These are phyloP conservation scores for Pseudozyma tsukubaensis DNA, from an alignment of 1,284 basidiomycete genomes.

Conservation along the genomic window DNA sequence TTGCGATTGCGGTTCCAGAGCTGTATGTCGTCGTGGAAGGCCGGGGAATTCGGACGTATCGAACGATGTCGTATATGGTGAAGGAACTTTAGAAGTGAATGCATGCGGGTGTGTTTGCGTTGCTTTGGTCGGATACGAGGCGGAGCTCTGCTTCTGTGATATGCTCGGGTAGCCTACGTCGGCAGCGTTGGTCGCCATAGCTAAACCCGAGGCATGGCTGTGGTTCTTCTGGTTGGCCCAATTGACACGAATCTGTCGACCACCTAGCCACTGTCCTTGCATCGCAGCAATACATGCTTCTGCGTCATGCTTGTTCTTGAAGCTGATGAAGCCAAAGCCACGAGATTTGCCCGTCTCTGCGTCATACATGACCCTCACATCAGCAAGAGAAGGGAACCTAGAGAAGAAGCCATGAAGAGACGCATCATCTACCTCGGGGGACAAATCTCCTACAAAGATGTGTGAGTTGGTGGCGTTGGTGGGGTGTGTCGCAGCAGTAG, in stretches of 20 bases:
- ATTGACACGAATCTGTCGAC: conserved; percentile 96
- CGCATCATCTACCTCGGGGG: conserved; percentile 97
- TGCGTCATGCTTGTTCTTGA: conserved; percentile 95
- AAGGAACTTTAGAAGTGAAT: neutral
- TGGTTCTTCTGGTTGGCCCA: conserved; percentile 99
- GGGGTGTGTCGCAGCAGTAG: conserved; percentile 72
- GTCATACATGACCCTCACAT: conserved; percentile 99
- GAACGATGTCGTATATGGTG: conserved; percentile 14
- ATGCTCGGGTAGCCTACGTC: neutral
- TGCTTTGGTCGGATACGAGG: conserved; percentile 1
- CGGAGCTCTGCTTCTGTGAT: neutral
- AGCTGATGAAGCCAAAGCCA: conserved; percentile 91
- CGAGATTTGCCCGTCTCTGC: conserved; percentile 98
- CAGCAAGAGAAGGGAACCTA: conserved; percentile 91
- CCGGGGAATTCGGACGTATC: neutral
- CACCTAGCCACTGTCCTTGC: conserved; percentile 99
- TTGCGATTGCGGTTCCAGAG: conserved; percentile 11
- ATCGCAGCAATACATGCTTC: conserved; percentile 97
- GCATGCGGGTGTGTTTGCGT: neutral
- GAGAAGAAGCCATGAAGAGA: conserved; percentile 93
- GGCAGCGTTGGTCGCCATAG: conserved; percentile 3
- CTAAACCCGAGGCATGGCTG: conserved; percentile 61
- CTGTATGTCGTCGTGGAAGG: conserved; percentile 32
- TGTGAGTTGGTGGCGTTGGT: conserved; percentile 83
- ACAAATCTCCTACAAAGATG: conserved; percentile 97